Evolutionary conservation across 2,329 filamentous ascomycete species (phyloP), one percentile per base, ranked within the genome.

Genomic region (Cordyceps javanica): DNA sequence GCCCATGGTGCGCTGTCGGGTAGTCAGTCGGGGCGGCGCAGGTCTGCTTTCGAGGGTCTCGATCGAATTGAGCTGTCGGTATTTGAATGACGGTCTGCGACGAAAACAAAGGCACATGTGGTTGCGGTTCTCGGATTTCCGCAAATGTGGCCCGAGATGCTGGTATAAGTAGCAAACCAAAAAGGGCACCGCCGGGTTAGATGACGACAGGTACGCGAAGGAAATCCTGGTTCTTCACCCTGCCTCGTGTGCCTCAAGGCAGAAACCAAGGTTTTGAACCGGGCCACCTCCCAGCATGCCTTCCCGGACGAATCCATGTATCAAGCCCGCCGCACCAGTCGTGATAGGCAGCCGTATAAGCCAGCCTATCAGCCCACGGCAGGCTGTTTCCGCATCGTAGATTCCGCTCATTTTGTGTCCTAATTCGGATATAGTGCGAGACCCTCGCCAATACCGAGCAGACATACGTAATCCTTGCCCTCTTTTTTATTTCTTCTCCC

Each of bases 21-120:
- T n/a, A 30, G 19, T 19, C 3, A 8, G 23, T 11, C 13, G 55
- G 26, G n/a, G 30, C 21, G 9, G 14, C 16, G 30, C n/a, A 8
- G 45, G n/a, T 39, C 23, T 21, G 41, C 11, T 11, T 11, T 42
- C n/a, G 44, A 50, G 36, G 9, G 39, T 38, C 7, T 57, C 55
- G 30, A n/a, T n/a, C 11, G 55, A 52, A 9, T 30, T 3, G 39
- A 57, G 28, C 10, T 28, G 48, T 16, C 39, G 48, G 42, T 57
- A 52, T 28, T 21, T 25, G 9, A 44, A 50, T 2, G 55, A 50
- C 3, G 38, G 19, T 26, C n/a, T 25, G 28, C 46, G 45, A 8
- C 28, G 45, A 38, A 57, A 50, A 21, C 38, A 41, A 26, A 57
- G 45, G 46, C 55, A 57, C 55, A 57, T 57, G 10, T 42, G 19